phyloP scores from a whole-genome alignment of 2,329 filamentous ascomycete species.

The Lecanoromycetidae sp. region DNA sequence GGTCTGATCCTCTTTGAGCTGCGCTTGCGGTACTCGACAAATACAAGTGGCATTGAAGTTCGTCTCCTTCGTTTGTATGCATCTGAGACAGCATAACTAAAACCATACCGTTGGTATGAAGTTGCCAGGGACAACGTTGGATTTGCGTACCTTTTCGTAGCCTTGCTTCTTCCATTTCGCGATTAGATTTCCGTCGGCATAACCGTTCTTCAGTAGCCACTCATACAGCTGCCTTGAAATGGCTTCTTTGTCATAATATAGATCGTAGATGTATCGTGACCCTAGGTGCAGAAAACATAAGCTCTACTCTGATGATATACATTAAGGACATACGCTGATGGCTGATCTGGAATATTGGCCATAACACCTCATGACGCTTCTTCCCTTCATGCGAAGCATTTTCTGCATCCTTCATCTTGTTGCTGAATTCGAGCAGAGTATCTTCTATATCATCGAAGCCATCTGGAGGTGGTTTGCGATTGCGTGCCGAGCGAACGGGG shows the following conservation, averaged over 20 bases:
- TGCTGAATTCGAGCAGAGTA: slow-evolving; percentile 53
- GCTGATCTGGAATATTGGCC: slow-evolving; percentile 95
- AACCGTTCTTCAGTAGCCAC: slow-evolving; percentile 91
- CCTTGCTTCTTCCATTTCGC: slow-evolving; percentile 99
- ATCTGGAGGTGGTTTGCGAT: slow-evolving; percentile 51
- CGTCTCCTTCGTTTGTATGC: slow-evolving; percentile 98
- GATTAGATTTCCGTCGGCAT: slow-evolving; percentile 89
- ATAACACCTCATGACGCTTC: slow-evolving; percentile 83
- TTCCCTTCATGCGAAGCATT: slow-evolving; percentile 68
- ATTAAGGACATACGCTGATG: slow-evolving; percentile 58
- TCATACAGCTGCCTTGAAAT: slow-evolving; percentile 89
- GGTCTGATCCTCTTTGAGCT: slow-evolving; percentile 80
- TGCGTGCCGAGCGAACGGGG: slow-evolving; percentile 46
- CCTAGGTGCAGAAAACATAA: slow-evolving; percentile 27
- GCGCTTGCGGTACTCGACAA: slow-evolving; percentile 79
- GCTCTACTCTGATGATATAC: neutral
- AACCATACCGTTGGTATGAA: neutral
- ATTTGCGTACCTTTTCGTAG: slow-evolving; percentile 68
- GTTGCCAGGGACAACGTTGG: neutral
- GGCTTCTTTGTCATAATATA: slow-evolving; percentile 96
- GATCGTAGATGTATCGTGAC: slow-evolving; percentile 84
- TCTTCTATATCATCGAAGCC: slow-evolving; percentile 60
- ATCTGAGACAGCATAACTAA: slow-evolving; percentile 83
- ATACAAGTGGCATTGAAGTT: slow-evolving; percentile 98
- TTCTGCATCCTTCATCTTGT: slow-evolving; percentile 69